Evolutionary conservation across 2,329 filamentous ascomycete genomes (phyloP).

Genomic region (Colletotrichum liaoningense): DNA sequence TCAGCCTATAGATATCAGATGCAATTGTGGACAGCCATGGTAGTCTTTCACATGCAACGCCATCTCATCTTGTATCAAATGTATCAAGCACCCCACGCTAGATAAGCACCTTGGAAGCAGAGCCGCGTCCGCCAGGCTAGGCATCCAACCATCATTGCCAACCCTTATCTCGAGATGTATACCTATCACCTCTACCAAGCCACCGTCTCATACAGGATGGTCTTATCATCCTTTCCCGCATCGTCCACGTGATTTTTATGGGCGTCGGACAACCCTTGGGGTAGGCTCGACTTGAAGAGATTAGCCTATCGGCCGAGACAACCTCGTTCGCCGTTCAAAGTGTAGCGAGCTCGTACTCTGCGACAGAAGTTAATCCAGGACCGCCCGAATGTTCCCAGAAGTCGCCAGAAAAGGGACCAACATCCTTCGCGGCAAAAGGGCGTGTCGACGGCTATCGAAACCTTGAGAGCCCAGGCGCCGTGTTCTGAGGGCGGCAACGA

Average conservation of each 20-base stretch:
- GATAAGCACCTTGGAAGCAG: not conserved
- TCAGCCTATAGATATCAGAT: not conserved
- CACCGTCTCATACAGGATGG: not conserved
- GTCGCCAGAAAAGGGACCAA: not conserved
- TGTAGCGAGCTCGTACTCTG: too few species aligned
- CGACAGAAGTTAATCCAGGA: not conserved
- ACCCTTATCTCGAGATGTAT: not conserved
- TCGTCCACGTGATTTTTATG: not conserved
- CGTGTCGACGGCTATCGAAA: not conserved
- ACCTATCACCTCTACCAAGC: not conserved
- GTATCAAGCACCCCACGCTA: not conserved
- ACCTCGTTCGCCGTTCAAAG: not conserved
- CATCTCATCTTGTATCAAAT: not conserved
- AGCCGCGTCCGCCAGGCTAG: not conserved
- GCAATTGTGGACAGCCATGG: not conserved
- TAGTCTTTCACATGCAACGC: not conserved
- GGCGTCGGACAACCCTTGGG: too few species aligned
- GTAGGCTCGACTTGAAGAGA: not conserved
- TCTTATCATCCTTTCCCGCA: not conserved
- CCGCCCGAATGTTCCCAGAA: too few species aligned
- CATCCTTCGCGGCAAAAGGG: not conserved
- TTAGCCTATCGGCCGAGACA: not conserved
- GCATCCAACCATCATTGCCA: not conserved
- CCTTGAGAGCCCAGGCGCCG: not conserved
- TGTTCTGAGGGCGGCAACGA: not conserved